Conservation (phyloP, 768 basidiomycete species). For the Pholiota microspora region DNA sequence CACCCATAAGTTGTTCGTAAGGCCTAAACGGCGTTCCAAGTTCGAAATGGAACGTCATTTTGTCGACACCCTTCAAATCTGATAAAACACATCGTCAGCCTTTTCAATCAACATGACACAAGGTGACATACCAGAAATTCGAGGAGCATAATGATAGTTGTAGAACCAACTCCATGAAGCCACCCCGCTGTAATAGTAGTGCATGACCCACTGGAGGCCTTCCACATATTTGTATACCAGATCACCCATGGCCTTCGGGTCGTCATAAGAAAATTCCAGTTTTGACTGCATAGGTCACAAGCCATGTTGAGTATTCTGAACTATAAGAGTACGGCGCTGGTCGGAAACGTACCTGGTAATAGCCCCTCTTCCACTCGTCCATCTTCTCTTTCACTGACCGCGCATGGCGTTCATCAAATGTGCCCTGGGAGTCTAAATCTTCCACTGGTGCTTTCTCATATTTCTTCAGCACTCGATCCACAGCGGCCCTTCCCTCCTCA, state of each 20-base stretch:
- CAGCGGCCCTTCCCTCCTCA: slow-evolving; percentile 67
- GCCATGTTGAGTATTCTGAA: too few relatives aligned
- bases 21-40: slow-evolving; percentile 89
- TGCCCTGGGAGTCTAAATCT: slow-evolving; percentile 68
- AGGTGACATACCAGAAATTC: slow-evolving; percentile 81
- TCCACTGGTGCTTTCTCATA: slow-evolving; percentile 82
- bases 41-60: slow-evolving; percentile 84
- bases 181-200: slow-evolving; percentile 97
- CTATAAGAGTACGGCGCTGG: neutral
- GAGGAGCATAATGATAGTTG: slow-evolving; percentile 95
- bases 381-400: slow-evolving; percentile 75
- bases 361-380: slow-evolving; percentile 87
- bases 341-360: slow-evolving; percentile 69
- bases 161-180: slow-evolving; percentile 99
- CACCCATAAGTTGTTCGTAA: slow-evolving; percentile 97
- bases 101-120: neutral
- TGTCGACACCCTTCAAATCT: slow-evolving; percentile 67
- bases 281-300: too few relatives aligned
- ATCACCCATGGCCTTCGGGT: slow-evolving; percentile 64
- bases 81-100: slow-evolving; percentile 2
- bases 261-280: slow-evolving; percentile 74
- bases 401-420: slow-evolving; percentile 80
- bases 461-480: slow-evolving; percentile 82
- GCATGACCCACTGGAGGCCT: slow-evolving; percentile 98
- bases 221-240: slow-evolving; percentile 84